These are phyloP conservation scores for Pleurotus tuber-regium DNA, from an alignment of 768 basidiomycete species.

Conservation along the genomic window DNA sequence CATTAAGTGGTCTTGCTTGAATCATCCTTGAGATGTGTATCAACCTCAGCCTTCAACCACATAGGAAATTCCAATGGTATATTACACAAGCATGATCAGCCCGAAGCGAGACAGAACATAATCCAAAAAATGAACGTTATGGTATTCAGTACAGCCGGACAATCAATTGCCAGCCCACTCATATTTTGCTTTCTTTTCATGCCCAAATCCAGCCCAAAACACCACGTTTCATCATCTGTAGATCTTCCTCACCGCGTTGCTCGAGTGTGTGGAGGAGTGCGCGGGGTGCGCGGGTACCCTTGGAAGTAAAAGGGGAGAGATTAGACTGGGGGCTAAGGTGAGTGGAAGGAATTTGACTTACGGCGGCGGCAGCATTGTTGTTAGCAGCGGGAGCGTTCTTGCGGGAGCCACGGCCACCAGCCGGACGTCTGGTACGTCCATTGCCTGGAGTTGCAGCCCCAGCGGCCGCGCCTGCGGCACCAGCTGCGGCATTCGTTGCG, in stretches of 20 bases:
- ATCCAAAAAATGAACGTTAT: too few relatives aligned
- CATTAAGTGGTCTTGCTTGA: too few relatives aligned
- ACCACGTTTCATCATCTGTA: not conserved
- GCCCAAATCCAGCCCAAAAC: constrained; percentile 1
- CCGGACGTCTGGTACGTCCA: not conserved
- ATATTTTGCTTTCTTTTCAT: too few relatives aligned
- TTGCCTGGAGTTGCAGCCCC: constrained; percentile 13
- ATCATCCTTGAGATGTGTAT: too few relatives aligned
- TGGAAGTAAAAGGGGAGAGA: not conserved
- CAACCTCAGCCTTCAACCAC: too few relatives aligned
- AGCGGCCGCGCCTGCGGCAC: constrained; percentile 15
- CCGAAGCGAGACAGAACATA: too few relatives aligned
- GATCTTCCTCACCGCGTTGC: not conserved
- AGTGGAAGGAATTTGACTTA: constrained; percentile 12
- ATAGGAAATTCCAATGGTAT: too few relatives aligned
- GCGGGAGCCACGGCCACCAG: constrained; percentile 6
- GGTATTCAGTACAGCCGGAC: too few relatives aligned
- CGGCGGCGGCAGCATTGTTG: constrained; percentile 15
- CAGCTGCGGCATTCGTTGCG: constrained; percentile 8
- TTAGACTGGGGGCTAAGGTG: not conserved
- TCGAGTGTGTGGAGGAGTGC: constrained; percentile 26
- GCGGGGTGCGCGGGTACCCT: constrained; percentile 41
- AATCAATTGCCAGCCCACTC: too few relatives aligned
- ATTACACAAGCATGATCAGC: too few relatives aligned
- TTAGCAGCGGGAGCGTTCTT: constrained; percentile 17